phyloP scores from a whole-genome alignment of 495 filamentous ascomycete species.

The Penicillium macrosclerotiorum region DNA sequence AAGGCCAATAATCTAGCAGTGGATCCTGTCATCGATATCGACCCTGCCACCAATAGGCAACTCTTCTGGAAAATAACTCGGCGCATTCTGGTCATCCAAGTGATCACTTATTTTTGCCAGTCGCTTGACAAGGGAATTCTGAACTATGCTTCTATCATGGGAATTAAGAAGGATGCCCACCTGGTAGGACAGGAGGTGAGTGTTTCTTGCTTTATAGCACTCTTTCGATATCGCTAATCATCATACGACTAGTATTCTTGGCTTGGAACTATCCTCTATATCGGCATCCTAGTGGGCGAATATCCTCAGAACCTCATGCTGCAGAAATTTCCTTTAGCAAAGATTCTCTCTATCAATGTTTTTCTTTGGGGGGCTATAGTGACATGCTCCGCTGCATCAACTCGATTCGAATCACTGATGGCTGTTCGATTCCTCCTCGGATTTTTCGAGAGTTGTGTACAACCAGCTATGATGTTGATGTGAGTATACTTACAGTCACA shows the following conservation, averaged over 20 bases:
- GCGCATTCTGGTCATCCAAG: constrained; percentile 18
- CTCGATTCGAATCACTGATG: constrained; percentile 22
- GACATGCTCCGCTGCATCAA: constrained; percentile 22
- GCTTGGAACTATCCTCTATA: constrained; percentile 40
- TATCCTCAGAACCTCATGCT: constrained; percentile 47
- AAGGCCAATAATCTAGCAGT: neutral
- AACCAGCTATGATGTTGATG: constrained; percentile 29
- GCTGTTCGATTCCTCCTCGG: constrained; percentile 32
- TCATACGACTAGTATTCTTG: constrained; percentile 34
- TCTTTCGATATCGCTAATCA: neutral
- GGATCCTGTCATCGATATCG: constrained; percentile 8
- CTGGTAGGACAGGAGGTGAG: constrained; percentile 32
- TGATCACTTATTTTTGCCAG: constrained; percentile 25
- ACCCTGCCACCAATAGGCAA: constrained; percentile 12
- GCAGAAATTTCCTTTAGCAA: constrained; percentile 47
- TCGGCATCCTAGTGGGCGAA: constrained; percentile 43
- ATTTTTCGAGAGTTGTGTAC: constrained; percentile 28
- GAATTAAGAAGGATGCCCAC: constrained; percentile 31
- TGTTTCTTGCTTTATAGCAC: neutral
- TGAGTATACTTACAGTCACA: neutral
- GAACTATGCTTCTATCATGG: constrained; percentile 46
- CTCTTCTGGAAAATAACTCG: constrained; percentile 21
- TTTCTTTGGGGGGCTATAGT: constrained; percentile 29
- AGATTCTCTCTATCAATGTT: constrained; percentile 41
- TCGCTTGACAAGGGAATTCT: constrained; percentile 50